phyloP scores from a whole-genome alignment of 495 filamentous ascomycete genomes.

The Aspergillus saccharolyticus region DNA sequence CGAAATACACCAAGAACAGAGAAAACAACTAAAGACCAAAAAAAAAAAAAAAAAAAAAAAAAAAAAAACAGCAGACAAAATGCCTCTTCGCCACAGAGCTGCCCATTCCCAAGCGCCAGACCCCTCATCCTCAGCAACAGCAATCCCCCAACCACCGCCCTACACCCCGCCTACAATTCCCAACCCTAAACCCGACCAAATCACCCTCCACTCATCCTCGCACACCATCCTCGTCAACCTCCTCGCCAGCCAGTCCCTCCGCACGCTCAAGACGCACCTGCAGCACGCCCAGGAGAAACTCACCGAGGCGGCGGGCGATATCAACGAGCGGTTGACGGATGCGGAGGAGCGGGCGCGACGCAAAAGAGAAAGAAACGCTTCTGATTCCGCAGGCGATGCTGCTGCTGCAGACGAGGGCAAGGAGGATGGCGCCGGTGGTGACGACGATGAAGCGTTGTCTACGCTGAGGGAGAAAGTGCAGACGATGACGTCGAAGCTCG shows the following conservation, averaged over 20 bases:
- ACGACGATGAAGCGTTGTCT: conserved; percentile 23
- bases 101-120: too few species aligned
- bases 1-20: too few species aligned
- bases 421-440: conserved; percentile 22
- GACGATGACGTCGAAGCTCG: conserved; percentile 32
- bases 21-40: too few species aligned
- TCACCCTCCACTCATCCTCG: conserved; percentile 40
- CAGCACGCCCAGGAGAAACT: conserved; percentile 34
- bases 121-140: conserved; percentile 10
- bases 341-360: conserved; percentile 29
- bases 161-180: conserved; percentile 43
- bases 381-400: too few species aligned
- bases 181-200: conserved; percentile 22
- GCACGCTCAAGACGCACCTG: conserved; percentile 31
- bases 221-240: conserved; percentile 33
- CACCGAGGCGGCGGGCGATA: conserved; percentile 39
- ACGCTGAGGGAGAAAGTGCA: conserved; percentile 27
- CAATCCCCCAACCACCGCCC: conserved; percentile 41
- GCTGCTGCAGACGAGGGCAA: conserved; percentile 20
- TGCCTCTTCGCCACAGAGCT: neutral
- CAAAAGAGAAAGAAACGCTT: conserved; percentile 16
- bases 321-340: conserved; percentile 42
- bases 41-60: too few species aligned
- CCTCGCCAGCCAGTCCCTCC: conserved; percentile 25
- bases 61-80: neutral